A percentile compares a stretch with the other conserved stretches of the same genome.
phyloP scores from a whole-genome alignment of 495 filamentous ascomycete species.

The Hyphodiscus hymeniophilus region DNA sequence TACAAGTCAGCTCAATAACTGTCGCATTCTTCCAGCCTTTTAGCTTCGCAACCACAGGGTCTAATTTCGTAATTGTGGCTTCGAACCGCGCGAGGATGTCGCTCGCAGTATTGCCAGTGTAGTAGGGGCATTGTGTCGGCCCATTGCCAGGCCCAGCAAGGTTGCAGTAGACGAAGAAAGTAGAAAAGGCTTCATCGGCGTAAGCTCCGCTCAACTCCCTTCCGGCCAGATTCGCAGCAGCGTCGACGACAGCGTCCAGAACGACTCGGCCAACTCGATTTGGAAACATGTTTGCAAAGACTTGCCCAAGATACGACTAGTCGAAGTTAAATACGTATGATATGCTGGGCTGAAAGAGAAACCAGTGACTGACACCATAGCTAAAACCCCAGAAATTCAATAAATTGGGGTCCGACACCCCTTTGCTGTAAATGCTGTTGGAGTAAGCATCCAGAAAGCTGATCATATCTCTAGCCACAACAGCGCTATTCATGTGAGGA shows the following conservation, averaged over 20 bases:
- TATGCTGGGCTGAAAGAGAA: too few species aligned
- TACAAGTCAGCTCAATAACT: neutral
- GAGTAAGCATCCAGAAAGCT: conserved; percentile 36
- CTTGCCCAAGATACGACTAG: conserved; percentile 50
- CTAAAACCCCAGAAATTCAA: conserved; percentile 58
- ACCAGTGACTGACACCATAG: conserved; percentile 36
- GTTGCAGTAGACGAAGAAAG: conserved; percentile 47
- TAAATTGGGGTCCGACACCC: conserved; percentile 3
- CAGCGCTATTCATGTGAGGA: conserved; percentile 15
- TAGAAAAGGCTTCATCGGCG: conserved; percentile 6
- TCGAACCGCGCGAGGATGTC: conserved; percentile 10
- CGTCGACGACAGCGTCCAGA: conserved; percentile 41
- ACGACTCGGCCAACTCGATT: conserved; percentile 36
- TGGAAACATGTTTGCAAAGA: conserved; percentile 38
- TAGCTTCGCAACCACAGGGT: neutral
- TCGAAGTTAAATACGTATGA: too few species aligned
- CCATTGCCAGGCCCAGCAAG: conserved; percentile 35
- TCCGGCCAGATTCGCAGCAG: conserved; percentile 25
- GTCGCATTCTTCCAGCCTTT: conserved; percentile 9
- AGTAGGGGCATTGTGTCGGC: conserved; percentile 31
- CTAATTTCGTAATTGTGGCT: neutral
- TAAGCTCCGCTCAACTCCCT: neutral
- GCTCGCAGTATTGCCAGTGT: conserved; percentile 3
- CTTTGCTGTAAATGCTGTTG: neutral
- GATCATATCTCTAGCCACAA: conserved; percentile 38